Evolutionary conservation across 2,329 filamentous ascomycete genomes (phyloP).

Genomic region (Xylariaceae sp.): DNA sequence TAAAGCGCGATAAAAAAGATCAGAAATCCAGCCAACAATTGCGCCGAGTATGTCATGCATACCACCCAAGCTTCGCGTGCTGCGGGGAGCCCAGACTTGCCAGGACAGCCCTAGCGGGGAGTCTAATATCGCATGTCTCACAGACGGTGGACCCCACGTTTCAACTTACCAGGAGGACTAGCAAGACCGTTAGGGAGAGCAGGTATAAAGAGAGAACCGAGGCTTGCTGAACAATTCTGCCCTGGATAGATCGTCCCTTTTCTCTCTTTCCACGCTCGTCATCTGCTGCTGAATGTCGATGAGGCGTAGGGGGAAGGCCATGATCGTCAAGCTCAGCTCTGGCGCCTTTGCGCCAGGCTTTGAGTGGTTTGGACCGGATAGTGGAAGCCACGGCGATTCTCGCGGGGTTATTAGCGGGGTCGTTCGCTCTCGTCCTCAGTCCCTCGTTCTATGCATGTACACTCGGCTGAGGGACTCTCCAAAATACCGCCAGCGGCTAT

Average conservation of each 20-base stretch:
- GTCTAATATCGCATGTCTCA: conserved; percentile 12
- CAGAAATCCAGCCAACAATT: conserved; percentile 17
- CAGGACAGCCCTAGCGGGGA: conserved; percentile 20
- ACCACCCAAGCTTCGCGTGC: conserved; percentile 13
- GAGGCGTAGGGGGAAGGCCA: conserved; percentile 1
- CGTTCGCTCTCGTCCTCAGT: conserved; percentile 9
- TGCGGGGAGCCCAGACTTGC: conserved; percentile 17
- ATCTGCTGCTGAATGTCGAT: conserved; percentile 6
- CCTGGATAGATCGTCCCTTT: conserved; percentile 13
- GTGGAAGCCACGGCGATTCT: conserved; percentile 29
- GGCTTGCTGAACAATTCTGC: conserved; percentile 12
- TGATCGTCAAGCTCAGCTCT: conserved; percentile 25
- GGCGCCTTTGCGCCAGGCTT: conserved; percentile 28
- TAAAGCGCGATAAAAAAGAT: neutral
- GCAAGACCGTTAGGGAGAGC: conserved; percentile 22
- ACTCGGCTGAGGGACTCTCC: conserved; percentile 8
- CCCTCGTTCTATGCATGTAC: neutral
- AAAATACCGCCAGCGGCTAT: conserved; percentile 12
- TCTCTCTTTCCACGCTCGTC: conserved; percentile 9
- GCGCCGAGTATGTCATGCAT: conserved; percentile 21
- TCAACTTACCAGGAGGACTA: conserved; percentile 26
- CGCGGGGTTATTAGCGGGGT: conserved; percentile 31
- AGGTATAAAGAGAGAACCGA: conserved; percentile 21
- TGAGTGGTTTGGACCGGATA: conserved; percentile 19
- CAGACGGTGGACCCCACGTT: neutral